Evolutionary conservation across 495 filamentous ascomycete genomes (phyloP).

Genomic region (Penicillium alfredii): DNA sequence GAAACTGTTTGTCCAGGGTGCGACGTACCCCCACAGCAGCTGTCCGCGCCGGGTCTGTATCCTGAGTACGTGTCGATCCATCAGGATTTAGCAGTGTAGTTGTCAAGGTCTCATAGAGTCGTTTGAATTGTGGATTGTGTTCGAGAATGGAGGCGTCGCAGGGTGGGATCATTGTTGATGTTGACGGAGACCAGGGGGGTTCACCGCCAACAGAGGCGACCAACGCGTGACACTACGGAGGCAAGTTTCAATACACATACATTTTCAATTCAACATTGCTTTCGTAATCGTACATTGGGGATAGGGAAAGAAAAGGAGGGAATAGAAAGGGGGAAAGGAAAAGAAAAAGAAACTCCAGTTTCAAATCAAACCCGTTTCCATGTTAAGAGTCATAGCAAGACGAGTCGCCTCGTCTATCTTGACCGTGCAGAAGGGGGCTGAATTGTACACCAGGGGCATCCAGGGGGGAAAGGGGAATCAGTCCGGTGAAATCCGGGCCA

Average conservation of each 20-base stretch:
- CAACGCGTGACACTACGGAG: neutral
- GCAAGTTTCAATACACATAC: constrained; percentile 5
- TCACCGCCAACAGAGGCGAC: constrained; percentile 18
- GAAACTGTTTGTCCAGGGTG: too few species aligned
- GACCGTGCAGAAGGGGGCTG: too few species aligned
- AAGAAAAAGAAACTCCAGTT: constrained; percentile 5
- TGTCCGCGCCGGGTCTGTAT: constrained; percentile 47
- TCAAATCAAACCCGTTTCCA: too few species aligned
- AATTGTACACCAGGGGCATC: too few species aligned
- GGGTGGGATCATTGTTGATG: constrained; percentile 55
- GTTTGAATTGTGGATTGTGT: constrained; percentile 59
- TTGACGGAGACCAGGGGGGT: constrained; percentile 11
- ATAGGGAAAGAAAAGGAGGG: neutral
- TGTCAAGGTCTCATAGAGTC: constrained; percentile 55
- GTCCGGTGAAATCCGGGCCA: too few species aligned
- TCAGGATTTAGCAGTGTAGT: constrained; percentile 53
- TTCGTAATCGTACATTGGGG: constrained; percentile 42
- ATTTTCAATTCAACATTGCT: constrained; percentile 38
- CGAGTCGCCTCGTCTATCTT: too few species aligned
- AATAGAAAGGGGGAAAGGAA: constrained; percentile 6
- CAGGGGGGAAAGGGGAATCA: too few species aligned
- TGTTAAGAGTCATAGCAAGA: too few species aligned
- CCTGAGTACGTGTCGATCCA: constrained; percentile 54
- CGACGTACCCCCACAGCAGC: constrained; percentile 46
- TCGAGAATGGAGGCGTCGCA: constrained; percentile 56